Conservation (phyloP, 2,329 filamentous ascomycete genomes). For the Hortaea werneckii region DNA sequence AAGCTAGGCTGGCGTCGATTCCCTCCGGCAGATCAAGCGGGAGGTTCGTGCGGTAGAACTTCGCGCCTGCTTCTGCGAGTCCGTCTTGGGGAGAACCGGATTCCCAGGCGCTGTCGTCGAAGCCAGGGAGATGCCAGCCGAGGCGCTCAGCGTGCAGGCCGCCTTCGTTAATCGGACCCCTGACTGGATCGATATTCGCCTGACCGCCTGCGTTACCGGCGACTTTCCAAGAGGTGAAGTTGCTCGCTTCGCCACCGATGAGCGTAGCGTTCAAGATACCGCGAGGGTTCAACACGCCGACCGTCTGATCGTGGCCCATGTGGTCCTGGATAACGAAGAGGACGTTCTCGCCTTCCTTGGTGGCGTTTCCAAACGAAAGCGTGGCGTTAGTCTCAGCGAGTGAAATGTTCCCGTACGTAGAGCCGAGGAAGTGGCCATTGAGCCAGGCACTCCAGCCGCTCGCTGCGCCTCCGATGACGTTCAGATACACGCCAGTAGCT, state of each 20-base stretch:
- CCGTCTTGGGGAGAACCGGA: slow-evolving; percentile 29
- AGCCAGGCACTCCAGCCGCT: slow-evolving; percentile 51
- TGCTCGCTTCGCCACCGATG: slow-evolving; percentile 22
- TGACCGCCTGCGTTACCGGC: slow-evolving; percentile 48
- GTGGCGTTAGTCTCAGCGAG: slow-evolving; percentile 29
- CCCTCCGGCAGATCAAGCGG: slow-evolving; percentile 41
- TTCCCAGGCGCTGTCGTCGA: slow-evolving; percentile 39
- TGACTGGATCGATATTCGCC: slow-evolving; percentile 43
- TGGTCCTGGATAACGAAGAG: slow-evolving; percentile 51
- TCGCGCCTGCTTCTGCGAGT: slow-evolving; percentile 41
- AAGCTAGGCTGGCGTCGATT: slow-evolving; percentile 47
- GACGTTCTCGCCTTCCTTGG: slow-evolving; percentile 33
- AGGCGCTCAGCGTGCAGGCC: slow-evolving; percentile 49
- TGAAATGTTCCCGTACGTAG: slow-evolving; percentile 42
- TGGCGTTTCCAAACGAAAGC: slow-evolving; percentile 44
- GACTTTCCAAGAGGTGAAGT: slow-evolving; percentile 48
- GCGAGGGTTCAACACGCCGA: slow-evolving; percentile 38
- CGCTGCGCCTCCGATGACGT: slow-evolving; percentile 44
- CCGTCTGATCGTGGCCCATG: slow-evolving; percentile 48
- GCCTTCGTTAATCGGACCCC: slow-evolving; percentile 48
- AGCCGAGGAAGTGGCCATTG: slow-evolving; percentile 47
- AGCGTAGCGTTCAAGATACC: slow-evolving; percentile 46
- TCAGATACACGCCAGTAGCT: slow-evolving; percentile 37
- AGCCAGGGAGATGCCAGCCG: slow-evolving; percentile 50
- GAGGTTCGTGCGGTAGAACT: slow-evolving; percentile 45